A percentile compares a stretch with the other conserved stretches of the same genome.
These are phyloP conservation scores for Chalciporus sp. DNA, from an alignment of 1,284 basidiomycete species.

Conservation along the genomic window DNA sequence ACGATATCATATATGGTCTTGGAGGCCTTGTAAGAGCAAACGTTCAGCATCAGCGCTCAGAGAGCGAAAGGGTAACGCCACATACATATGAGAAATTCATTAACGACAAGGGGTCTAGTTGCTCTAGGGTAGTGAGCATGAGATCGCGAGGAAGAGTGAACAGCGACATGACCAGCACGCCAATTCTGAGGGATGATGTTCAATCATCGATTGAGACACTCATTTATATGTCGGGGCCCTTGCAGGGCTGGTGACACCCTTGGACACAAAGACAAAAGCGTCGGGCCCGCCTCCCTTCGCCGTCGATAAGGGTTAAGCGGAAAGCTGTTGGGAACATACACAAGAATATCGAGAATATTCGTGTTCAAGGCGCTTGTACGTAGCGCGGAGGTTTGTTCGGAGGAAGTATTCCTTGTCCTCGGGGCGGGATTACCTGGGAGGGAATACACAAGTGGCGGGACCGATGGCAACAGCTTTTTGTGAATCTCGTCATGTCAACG, in stretches of 20 bases:
- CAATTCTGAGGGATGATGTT: conserved; percentile 23
- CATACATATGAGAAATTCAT: conserved; percentile 53
- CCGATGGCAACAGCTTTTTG: conserved; percentile 43
- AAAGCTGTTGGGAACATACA: conserved; percentile 29
- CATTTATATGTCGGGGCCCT: conserved; percentile 36
- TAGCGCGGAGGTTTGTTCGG: conserved; percentile 23
- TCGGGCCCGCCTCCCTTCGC: conserved; percentile 33
- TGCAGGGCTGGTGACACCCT: conserved; percentile 27
- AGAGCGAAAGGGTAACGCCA: not conserved
- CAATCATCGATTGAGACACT: conserved; percentile 3
- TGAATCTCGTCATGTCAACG: conserved; percentile 63
- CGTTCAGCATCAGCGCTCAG: conserved; percentile 1
- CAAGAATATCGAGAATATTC: conserved; percentile 30
- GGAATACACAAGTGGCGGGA: conserved; percentile 38
- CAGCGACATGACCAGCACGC: conserved; percentile 41
- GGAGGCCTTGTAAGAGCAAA: conserved; percentile 44
- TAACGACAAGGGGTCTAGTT: conserved; percentile 54
- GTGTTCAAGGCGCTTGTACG: conserved; percentile 30
- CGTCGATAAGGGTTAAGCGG: conserved; percentile 37
- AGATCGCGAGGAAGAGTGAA: conserved; percentile 57
- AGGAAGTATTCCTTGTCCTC: conserved; percentile 19
- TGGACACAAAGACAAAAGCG: conserved; percentile 37
- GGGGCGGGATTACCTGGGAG: conserved; percentile 38
- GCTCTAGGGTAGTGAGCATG: conserved; percentile 52
- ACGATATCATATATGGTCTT: conserved; percentile 45